Evolutionary conservation across 179 eudicot genomes (phyloP), one percentile per base, ranked within the genome.

Genomic region (Beta corolliflora): DNA sequence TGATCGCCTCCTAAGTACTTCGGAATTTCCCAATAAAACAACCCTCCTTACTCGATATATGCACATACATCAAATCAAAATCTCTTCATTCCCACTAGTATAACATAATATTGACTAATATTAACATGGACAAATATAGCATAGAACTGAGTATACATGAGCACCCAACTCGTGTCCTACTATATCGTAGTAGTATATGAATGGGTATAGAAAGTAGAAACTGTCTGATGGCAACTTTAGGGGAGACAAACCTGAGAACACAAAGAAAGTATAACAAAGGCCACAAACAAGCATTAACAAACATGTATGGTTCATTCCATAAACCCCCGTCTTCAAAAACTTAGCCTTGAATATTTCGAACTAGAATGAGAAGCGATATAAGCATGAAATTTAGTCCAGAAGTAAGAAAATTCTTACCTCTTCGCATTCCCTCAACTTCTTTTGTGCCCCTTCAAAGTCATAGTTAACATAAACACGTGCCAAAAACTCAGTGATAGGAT

Each of bases 401-500:
- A 64, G 60, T 44, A 61, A 0, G 14, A 59, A 46, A 71, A 50
- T 73, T 54, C 86, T 91, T 87, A 96, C 99, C 80, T 94, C 96
- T 88, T 96, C 99, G 82, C 97, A 96, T 80, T 93, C 99, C 79
- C 75, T 93, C 93, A 94, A 89, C 91, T 93, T 96, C 67, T 89
- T 88, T 78, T 93, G 98, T 71, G 99, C 99, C 45, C 92, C 97
- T 74, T 96, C 99, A 81, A 94, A 96, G 86, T 96, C 99, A 84
- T 94, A 96, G 78, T 94, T 96, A 82, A 96, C 93, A 84, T 90
- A 96, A 13, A 96, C 88, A 85, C 98, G 93, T 21, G 97, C 97
- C 91, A 96, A 88, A 81, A 96, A 96, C 89, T 96, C 97, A 0
- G 97, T 93, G 85, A 96, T 94, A 50, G 99, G 98, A 86, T 96